Evolutionary conservation across 1,284 basidiomycete species (phyloP), one percentile per base, ranked within the genome.

Genomic region (Abortiporus biennis): DNA sequence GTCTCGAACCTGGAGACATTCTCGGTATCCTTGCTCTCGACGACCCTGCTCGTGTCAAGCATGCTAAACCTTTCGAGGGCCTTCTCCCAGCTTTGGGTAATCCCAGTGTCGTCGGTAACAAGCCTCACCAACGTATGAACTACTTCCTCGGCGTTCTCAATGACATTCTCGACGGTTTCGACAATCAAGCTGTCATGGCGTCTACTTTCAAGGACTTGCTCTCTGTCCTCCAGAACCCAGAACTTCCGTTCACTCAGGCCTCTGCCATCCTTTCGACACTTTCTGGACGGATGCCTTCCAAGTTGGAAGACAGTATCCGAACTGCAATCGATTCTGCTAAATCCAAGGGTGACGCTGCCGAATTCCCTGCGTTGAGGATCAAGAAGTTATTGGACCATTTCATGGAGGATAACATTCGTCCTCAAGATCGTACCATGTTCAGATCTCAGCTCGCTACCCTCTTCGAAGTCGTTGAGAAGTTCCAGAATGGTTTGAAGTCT

Each of bases 41-140:
- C 61, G 95, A 99, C 63, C 96, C 96, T 27, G 79, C 85, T 54
- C 92, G 93, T 51, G 96, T 99, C 57, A 96, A 92, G 65, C 95
- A 98, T 56, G 96, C 96, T 47, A 97, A 94, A 68, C 95, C 95
- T 1, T 99, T 98, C 64, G 92, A 94, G 56, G 93, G 93, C 40
- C 85, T 93, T 42, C 79, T 99, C 21, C 91, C 93, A 15, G 57
- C 77, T 11, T 84, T 92, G 74, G 93, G 95, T 44, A 69, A 81
- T 27, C 92, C 94, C 36, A 82, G 80, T 54, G 85, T 97, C 51
- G 69, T 88, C 51, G 95, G 94, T 40, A 88, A 76, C 68, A 97
- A 95, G 69, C 80, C 92, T 29, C 85, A 97, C 62, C 96, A 99
- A 65, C 83, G 81, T 47, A 82, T 93, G 52, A 71, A 77, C 47